Conservation (phyloP, 2,329 filamentous ascomycete genomes). For the Dothideomycetes sp. region DNA sequence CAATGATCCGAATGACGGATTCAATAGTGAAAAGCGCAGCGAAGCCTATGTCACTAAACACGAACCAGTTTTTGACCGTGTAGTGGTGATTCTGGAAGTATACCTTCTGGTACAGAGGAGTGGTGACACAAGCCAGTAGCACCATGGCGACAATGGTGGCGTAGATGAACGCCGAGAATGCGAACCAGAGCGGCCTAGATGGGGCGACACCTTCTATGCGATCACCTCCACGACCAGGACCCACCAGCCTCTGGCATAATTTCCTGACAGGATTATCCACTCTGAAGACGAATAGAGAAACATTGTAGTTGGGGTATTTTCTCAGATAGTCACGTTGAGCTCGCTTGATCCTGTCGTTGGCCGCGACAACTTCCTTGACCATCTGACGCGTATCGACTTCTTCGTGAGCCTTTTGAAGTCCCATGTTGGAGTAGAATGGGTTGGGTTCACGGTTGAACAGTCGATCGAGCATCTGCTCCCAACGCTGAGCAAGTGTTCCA, state of each 20-base stretch:
- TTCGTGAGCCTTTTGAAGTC: conserved; percentile 61
- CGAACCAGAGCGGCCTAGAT: conserved; percentile 83
- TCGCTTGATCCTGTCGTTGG: conserved; percentile 70
- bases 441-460: conserved; percentile 60
- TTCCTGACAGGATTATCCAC: conserved; percentile 69
- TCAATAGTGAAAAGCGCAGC: conserved; percentile 78
- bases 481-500: conserved; percentile 12
- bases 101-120: conserved; percentile 83
- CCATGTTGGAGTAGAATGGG: conserved; percentile 83
- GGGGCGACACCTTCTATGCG: conserved; percentile 85
- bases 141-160: conserved; percentile 95
- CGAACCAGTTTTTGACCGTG: conserved; percentile 75
- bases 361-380: conserved; percentile 81
- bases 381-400: conserved; percentile 75
- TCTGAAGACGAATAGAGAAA: conserved; percentile 76
- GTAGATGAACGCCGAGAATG: conserved; percentile 89
- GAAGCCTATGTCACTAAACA: conserved; percentile 87
- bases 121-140: conserved; percentile 87
- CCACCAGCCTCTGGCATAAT: conserved; percentile 81
- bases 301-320: conserved; percentile 85
- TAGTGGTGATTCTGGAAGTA: conserved; percentile 59
- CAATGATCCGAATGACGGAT: conserved; percentile 83
- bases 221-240: conserved; percentile 76
- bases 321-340: conserved; percentile 86
- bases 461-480: conserved; percentile 21